phyloP scores from a whole-genome alignment of 805 yeast genomes.

The Yarrowia sp. region DNA sequence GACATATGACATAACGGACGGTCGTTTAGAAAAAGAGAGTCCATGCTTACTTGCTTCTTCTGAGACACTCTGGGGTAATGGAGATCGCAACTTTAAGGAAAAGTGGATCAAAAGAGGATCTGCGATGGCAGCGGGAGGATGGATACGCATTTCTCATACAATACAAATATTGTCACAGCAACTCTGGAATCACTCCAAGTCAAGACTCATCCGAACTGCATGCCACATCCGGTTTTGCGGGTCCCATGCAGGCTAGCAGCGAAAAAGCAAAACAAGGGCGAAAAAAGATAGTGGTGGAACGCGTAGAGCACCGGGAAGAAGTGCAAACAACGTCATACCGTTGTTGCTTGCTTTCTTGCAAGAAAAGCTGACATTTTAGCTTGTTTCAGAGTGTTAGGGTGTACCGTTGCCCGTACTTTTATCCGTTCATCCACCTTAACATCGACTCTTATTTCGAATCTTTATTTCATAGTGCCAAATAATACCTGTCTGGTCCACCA shows the following conservation, averaged over 20 bases:
- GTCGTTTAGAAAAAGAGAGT: not conserved
- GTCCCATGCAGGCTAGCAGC: slow-evolving; percentile 9
- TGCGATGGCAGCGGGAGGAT: too few species aligned
- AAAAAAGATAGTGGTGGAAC: not conserved
- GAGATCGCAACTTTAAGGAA: not conserved
- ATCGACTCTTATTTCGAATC: too few species aligned
- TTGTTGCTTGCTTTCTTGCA: not conserved
- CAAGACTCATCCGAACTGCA: slow-evolving; percentile 33
- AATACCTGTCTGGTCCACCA: not conserved
- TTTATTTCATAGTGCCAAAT: too few species aligned
- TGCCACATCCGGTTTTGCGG: slow-evolving; percentile 31
- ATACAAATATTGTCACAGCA: too few species aligned
- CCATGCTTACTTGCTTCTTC: not conserved
- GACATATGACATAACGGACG: not conserved
- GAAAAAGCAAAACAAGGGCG: not conserved
- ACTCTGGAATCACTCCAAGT: too few species aligned
- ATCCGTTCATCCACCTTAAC: too few species aligned
- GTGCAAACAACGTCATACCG: not conserved
- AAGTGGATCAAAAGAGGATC: too few species aligned
- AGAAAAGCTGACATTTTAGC: not conserved
- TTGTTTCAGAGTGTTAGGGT: not conserved
- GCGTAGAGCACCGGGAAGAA: not conserved
- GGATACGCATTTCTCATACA: too few species aligned
- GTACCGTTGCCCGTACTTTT: too few species aligned
- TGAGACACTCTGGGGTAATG: slow-evolving; percentile 17